Evolutionary conservation across 106 monocot species (phyloP).

Genomic region (Iris macrosiphon): DNA sequence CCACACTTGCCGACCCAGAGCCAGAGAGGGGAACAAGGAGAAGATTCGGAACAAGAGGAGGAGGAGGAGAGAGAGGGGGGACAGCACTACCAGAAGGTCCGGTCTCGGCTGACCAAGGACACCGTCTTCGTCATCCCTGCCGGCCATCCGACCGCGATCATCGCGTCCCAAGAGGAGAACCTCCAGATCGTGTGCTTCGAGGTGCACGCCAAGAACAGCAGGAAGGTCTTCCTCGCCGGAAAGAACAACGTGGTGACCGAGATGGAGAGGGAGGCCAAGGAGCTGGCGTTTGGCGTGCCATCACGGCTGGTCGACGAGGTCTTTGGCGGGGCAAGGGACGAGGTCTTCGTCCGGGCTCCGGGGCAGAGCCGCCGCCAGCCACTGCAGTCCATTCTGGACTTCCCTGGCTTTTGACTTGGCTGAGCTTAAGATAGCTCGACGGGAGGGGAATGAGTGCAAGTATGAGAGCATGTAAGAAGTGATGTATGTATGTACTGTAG

Average conservation of each 20-base stretch:
- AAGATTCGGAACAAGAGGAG: background rate
- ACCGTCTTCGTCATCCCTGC: slow-evolving; percentile 38
- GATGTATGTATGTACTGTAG: too few species aligned
- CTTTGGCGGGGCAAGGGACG: slow-evolving; percentile 19
- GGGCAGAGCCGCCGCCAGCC: background rate
- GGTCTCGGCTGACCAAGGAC: slow-evolving; percentile 13
- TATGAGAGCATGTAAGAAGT: too few species aligned
- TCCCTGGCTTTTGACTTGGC: background rate
- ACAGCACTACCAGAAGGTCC: slow-evolving; percentile 6
- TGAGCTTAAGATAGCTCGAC: too few species aligned
- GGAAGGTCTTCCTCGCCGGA: slow-evolving; percentile 43
- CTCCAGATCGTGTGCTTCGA: slow-evolving; percentile 44
- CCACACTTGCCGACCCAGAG: slow-evolving; percentile 21
- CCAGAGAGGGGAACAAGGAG: background rate
- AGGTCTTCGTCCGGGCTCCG: slow-evolving; percentile 30
- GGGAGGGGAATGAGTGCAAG: too few species aligned
- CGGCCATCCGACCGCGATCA: slow-evolving; percentile 39
- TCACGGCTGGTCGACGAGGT: slow-evolving; percentile 27
- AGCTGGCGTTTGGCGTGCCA: slow-evolving; percentile 37
- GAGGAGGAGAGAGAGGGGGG: too few species aligned
- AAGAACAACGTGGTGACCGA: slow-evolving; percentile 40
- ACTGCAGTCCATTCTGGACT: background rate
- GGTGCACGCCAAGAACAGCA: slow-evolving; percentile 31
- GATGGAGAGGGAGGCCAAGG: slow-evolving; percentile 58
- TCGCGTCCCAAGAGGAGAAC: slow-evolving; percentile 1